Conservation (phyloP, 2,329 filamentous ascomycete species). For the Bipolaris bicolor region DNA sequence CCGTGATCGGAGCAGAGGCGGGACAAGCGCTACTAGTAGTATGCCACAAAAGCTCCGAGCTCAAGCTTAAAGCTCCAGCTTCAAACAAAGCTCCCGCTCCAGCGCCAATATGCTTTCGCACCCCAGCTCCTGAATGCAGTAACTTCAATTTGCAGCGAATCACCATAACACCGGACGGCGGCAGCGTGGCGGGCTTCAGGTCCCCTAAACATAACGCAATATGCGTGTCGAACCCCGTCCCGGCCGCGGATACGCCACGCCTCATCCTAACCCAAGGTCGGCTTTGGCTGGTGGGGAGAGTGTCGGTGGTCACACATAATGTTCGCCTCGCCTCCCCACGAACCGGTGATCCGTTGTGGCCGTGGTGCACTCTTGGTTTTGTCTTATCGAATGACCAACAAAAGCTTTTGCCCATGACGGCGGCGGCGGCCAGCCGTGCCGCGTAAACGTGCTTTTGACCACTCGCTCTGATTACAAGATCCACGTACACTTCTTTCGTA, state of each 20-base stretch:
- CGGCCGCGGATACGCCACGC: slow-evolving; percentile 44
- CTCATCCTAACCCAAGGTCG: slow-evolving; percentile 28
- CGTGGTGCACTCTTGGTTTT: slow-evolving; percentile 27
- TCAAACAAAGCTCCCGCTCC: neutral
- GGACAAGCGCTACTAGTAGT: slow-evolving; percentile 13
- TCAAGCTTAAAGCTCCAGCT: slow-evolving; percentile 15
- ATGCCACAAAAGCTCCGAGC: slow-evolving; percentile 13
- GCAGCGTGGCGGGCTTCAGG: slow-evolving; percentile 26
- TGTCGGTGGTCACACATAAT: slow-evolving; percentile 36
- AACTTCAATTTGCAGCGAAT: slow-evolving; percentile 30
- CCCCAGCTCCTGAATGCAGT: slow-evolving; percentile 32
- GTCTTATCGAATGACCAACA: slow-evolving; percentile 38
- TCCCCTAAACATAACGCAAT: slow-evolving; percentile 7
- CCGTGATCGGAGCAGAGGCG: slow-evolving; percentile 16
- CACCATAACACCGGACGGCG: slow-evolving; percentile 30
- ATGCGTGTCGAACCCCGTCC: slow-evolving; percentile 26
- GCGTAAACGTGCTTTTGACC: slow-evolving; percentile 28
- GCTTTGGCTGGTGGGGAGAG: slow-evolving; percentile 33
- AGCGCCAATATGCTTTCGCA: slow-evolving; percentile 8
- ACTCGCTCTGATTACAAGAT: slow-evolving; percentile 34
- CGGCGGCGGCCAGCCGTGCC: slow-evolving; percentile 17
- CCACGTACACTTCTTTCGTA: slow-evolving; percentile 35
- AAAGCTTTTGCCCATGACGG: slow-evolving; percentile 15
- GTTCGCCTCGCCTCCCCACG: slow-evolving; percentile 34
- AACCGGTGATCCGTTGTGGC: slow-evolving; percentile 21